Base-by-base conservation (phyloP, 371 early-diverging fungal genomes). In the Encephalitozoon hellem region DNA sequence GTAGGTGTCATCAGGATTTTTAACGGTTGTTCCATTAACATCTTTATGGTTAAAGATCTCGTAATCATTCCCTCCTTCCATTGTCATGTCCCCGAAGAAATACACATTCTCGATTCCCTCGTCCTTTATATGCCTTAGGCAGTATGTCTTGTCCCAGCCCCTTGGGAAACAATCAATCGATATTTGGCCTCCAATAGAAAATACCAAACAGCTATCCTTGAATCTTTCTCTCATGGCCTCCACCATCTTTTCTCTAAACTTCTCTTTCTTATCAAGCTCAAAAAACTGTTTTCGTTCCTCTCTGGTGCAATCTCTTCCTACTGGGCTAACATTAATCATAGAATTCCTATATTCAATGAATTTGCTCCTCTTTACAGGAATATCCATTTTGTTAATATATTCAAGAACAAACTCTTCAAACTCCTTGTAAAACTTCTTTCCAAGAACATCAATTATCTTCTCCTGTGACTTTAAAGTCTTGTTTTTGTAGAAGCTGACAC, bases 21-120 rank as follows among this genome's bases (percentile, higher is more conserved):
- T 89, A 69, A 97, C 97, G 26, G 89, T 74, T 81, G 94, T 94
- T 45, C 97, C 97, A 30, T 82, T 90, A 45, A 94, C 91, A 30
- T 81, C 82, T 25, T 89, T 88, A 86, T 96, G 90, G 54, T 53
- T 85, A 85, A 88, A 97, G 82, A 99, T 96, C 86, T 99, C 99
- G 85, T 90, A 95, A 87, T 99, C 99, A 84, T 97, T 99, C 66
- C 98, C 99, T 39, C 99, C 99, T 85, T 89, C 81, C 77, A 89
- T 88, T 23, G 95, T 93, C 90, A 96, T 97, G 87, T 99, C 99
- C 63, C 99, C 99, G 87, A 98, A 99, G 87, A 99, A 99, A 86
- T 95, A 93, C 73, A 97, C 91, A 25, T 82, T 88, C 77, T 88
- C 89, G 84, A 99, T 95, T 43, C 88, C 89, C 81, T 95, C 93